Percentiles rank a stretch among this genome's conserved stretches.
Evolutionary conservation across 2,329 filamentous ascomycete species (phyloP).

Genomic region (Talaromyces albobiverticillius): DNA sequence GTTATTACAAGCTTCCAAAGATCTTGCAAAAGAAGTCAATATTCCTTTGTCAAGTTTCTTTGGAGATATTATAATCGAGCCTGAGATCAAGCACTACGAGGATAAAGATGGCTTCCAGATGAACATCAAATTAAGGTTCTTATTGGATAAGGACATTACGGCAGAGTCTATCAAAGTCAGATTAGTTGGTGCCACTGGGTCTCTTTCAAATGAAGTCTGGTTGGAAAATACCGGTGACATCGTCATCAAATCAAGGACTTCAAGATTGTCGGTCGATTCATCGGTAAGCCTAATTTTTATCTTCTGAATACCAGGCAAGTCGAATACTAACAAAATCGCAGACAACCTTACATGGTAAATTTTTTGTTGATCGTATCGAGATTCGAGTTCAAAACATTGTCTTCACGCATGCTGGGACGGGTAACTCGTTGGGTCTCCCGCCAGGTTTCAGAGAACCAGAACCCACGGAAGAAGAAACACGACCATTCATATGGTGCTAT

Average conservation of each 20-base stretch:
- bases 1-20: constrained; percentile 48
- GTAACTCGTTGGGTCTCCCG: constrained; percentile 27
- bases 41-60: constrained; percentile 74
- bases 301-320: neutral
- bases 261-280: constrained; percentile 50
- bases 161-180: constrained; percentile 65
- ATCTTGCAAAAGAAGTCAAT: constrained; percentile 60
- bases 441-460: constrained; percentile 35
- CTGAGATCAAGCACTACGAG: constrained; percentile 66
- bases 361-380: constrained; percentile 69
- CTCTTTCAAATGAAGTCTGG: constrained; percentile 64
- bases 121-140: constrained; percentile 64
- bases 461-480: constrained; percentile 36
- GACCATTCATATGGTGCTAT: constrained; percentile 68
- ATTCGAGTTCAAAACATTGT: constrained; percentile 47
- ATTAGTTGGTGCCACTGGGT: constrained; percentile 51
- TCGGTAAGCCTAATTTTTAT: constrained; percentile 35
- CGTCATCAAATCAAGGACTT: constrained; percentile 56
- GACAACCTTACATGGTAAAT: constrained; percentile 61
- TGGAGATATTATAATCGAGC: constrained; percentile 64
- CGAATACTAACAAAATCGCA: constrained; percentile 16
- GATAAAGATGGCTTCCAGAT: constrained; percentile 73
- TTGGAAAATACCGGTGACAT: constrained; percentile 51
- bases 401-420: constrained; percentile 31
- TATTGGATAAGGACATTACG: constrained; percentile 68